These are phyloP conservation scores for Mycena epipterygia DNA, from an alignment of 768 basidiomycete species.

Conservation along the genomic window DNA sequence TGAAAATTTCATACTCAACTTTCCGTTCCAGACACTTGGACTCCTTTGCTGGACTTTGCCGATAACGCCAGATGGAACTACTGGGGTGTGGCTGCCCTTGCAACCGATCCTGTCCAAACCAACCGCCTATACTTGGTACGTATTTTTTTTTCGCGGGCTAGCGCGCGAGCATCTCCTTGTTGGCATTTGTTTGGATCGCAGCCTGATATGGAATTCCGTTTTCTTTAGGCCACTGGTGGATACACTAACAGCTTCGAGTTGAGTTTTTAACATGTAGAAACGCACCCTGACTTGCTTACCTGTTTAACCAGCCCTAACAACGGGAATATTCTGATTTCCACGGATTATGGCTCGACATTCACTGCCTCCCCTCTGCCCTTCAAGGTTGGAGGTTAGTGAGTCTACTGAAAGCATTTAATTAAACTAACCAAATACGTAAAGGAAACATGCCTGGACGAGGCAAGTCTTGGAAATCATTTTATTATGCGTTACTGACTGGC, in stretches of 20 bases:
- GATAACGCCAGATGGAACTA: slow-evolving; percentile 66
- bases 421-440: slow-evolving; percentile 42
- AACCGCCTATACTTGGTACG: slow-evolving; percentile 66
- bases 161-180: too few species aligned
- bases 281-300: slow-evolving; percentile 13
- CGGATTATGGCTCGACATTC: slow-evolving; percentile 70
- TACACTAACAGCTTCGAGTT: slow-evolving; percentile 60
- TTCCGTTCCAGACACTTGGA: slow-evolving; percentile 62
- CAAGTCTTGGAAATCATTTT: neutral
- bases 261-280: neutral
- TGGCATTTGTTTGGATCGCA: neutral
- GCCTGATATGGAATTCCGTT: neutral
- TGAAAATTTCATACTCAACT: neutral
- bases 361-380: slow-evolving; percentile 66
- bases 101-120: slow-evolving; percentile 71
- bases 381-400: slow-evolving; percentile 69
- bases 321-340: slow-evolving; percentile 72
- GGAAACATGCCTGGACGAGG: slow-evolving; percentile 73
- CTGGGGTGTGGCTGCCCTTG: slow-evolving; percentile 73
- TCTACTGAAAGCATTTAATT: neutral
- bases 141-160: too few species aligned
- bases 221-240: slow-evolving; percentile 65
- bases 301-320: slow-evolving; percentile 70
- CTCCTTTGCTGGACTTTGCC: slow-evolving; percentile 70
- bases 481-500: neutral